These are phyloP conservation scores for Dipodascopsis uninucleata DNA, from an alignment of 805 yeast species.

Conservation along the genomic window DNA sequence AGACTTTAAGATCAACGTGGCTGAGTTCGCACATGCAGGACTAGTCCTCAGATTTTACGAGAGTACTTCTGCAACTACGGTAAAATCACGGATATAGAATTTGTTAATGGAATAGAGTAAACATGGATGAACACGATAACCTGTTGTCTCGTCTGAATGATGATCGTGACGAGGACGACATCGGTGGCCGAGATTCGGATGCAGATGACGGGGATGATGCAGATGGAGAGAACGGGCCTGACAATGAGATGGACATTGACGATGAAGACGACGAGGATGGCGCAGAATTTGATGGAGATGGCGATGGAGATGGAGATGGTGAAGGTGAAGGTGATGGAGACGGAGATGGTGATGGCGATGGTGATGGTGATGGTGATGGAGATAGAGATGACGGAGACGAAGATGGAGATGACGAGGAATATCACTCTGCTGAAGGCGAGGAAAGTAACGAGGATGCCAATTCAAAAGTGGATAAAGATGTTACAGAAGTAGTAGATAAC, in stretches of 20 bases:
- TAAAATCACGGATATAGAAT: no score
- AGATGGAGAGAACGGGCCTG: conserved; percentile 34
- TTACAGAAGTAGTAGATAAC: conserved; percentile 27
- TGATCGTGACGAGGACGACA: conserved; percentile 23
- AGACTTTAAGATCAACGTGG: no score
- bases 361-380: conserved; percentile 18
- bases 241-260: conserved; percentile 34
- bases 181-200: conserved; percentile 22
- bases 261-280: conserved; percentile 34
- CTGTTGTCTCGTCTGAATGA: conserved; percentile 29
- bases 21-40: no score
- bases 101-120: no score
- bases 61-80: no score
- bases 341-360: conserved; percentile 32
- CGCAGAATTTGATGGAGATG: conserved; percentile 27
- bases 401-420: conserved; percentile 28
- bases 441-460: conserved; percentile 19
- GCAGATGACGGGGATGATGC: conserved; percentile 28
- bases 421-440: conserved; percentile 13
- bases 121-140: conserved; percentile 33
- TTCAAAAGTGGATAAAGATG: conserved; percentile 28
- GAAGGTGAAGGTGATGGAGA: conserved; percentile 34
- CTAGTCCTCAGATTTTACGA: no score
- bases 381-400: conserved; percentile 28
- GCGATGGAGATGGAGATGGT: conserved; percentile 25